Evolutionary conservation across 2,329 filamentous ascomycete genomes (phyloP).

Genomic region (Blastomyces parvus): DNA sequence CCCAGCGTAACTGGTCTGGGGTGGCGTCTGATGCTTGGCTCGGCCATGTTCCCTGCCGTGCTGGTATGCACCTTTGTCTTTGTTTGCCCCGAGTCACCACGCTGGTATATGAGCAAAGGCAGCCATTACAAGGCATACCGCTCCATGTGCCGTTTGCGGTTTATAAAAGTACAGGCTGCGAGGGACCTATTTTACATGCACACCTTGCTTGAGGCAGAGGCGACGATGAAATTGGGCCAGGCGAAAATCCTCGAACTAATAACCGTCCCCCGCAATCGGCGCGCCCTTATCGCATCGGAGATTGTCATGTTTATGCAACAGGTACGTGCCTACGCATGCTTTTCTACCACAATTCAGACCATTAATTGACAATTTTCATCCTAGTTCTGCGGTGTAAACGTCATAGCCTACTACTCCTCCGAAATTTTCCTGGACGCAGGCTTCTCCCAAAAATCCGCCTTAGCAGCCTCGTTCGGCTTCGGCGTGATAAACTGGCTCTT

Average conservation of each 20-base stretch:
- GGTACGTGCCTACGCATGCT: constrained; percentile 21
- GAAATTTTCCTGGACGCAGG: constrained; percentile 50
- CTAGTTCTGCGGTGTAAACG: constrained; percentile 42
- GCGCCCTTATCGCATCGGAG: constrained; percentile 51
- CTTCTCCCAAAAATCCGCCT: constrained; percentile 42
- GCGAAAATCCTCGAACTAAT: constrained; percentile 49
- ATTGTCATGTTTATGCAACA: constrained; percentile 62
- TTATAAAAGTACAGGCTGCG: constrained; percentile 37
- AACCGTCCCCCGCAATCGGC: constrained; percentile 52
- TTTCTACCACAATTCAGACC: constrained; percentile 7
- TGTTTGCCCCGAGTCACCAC: constrained; percentile 48
- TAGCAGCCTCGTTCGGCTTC: constrained; percentile 51
- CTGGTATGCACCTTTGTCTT: constrained; percentile 52
- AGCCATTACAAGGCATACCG: constrained; percentile 34
- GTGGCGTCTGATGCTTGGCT: constrained; percentile 62
- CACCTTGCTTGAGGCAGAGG: constrained; percentile 52
- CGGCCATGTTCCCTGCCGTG: constrained; percentile 54
- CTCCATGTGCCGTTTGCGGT: constrained; percentile 36
- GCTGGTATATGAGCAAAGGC: constrained; percentile 41
- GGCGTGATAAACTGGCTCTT: constrained; percentile 58
- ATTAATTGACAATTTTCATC: constrained; percentile 1
- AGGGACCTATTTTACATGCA: constrained; percentile 40
- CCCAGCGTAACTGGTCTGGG: constrained; percentile 48
- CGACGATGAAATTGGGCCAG: constrained; percentile 42
- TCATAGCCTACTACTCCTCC: constrained; percentile 52